Base-by-base conservation (phyloP, 225 moss, liverwort and hornwort species). In the Anthoceros angustus region DNA sequence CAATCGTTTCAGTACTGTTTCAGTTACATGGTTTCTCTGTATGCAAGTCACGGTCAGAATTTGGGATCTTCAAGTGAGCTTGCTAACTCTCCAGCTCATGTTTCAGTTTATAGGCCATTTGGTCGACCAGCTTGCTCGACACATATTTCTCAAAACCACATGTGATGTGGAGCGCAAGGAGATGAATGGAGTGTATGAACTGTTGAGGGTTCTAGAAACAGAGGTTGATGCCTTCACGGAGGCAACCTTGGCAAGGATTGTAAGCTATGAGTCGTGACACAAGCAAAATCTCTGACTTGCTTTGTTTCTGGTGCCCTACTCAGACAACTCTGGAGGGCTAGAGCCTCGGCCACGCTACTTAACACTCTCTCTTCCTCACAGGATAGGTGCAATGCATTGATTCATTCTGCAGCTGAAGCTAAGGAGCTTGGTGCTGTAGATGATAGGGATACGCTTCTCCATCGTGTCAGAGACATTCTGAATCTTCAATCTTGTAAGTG, bases 341-440 rank as follows among this genome's bases (percentile, higher is more conserved):
- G 50, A 16, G 18, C 0, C 23, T 60, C 55, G 4, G 18, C 55
- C 6, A 16, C 14, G 21, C 25, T 26, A 18, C 64, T 64, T 32
- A 64, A 21, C 24, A 48, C 48, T 43, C 4, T 43, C 7, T 43
- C 39, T 10, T 69, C 4, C 64, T 25, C 49, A 69, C 82, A 89
- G 88, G 92, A 92, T 43, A 75, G 98, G 49, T 87, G 86, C 69
- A 76, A 78, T 40, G 86, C 80, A 14, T 77, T 98, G 62, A 79
- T 78, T 61, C 74, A 84, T 69, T 80, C 85, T 62, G 87, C 84
- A 41, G 78, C 86, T 39, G 89, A 98, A 74, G 83, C 82, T 10
- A 88, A 98, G 79, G 98, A 98, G 73, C 87, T 86, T 24, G 98
- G 98, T 70, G 98, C 88, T 49, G 98, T 98, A 40, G 92, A 98